Percentiles rank a stretch among this genome's conserved stretches.
Conservation (phyloP, 768 basidiomycete genomes). For the Leccinum sublutescens region DNA sequence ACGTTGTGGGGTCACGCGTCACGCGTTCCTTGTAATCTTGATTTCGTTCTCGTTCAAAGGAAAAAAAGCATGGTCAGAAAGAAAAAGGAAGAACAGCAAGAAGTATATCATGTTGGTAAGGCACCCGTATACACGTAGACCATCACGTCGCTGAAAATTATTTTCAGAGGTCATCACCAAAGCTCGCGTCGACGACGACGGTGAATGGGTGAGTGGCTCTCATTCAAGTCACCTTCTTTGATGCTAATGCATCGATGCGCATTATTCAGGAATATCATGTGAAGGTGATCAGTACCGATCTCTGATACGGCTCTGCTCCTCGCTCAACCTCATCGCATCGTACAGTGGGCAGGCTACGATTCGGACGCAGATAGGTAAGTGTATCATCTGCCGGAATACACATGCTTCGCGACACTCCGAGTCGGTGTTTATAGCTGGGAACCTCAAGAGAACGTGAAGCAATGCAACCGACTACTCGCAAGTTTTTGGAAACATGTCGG, state of each 20-base stretch:
- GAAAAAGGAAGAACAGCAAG: constrained; percentile 30
- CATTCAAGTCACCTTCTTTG: background rate
- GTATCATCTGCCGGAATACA: background rate
- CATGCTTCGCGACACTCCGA: constrained; percentile 1
- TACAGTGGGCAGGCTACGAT: constrained; percentile 68
- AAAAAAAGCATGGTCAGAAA: constrained; percentile 21
- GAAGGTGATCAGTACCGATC: constrained; percentile 45
- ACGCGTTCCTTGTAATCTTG: constrained; percentile 11
- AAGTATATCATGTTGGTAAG: constrained; percentile 52
- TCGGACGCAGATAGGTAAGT: constrained; percentile 56
- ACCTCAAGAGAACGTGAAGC: constrained; percentile 54
- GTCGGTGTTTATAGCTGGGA: constrained; percentile 55
- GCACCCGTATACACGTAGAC: background rate
- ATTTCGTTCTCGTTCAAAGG: background rate
- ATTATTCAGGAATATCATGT: constrained; percentile 58
- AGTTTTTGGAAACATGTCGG: constrained; percentile 68
- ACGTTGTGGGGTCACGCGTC: constrained; percentile 5
- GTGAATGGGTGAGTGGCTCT: constrained; percentile 49
- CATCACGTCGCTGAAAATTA: background rate
- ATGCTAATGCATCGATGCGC: background rate
- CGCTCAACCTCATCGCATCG: constrained; percentile 5
- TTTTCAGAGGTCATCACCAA: constrained; percentile 57
- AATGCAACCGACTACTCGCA: constrained; percentile 56
- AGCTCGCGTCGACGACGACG: constrained; percentile 50
- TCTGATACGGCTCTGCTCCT: background rate